Percentiles rank a stretch among this genome's conserved stretches.
Conservation (phyloP, 2,329 filamentous ascomycete species). For the Ophiostoma perfectum region DNA sequence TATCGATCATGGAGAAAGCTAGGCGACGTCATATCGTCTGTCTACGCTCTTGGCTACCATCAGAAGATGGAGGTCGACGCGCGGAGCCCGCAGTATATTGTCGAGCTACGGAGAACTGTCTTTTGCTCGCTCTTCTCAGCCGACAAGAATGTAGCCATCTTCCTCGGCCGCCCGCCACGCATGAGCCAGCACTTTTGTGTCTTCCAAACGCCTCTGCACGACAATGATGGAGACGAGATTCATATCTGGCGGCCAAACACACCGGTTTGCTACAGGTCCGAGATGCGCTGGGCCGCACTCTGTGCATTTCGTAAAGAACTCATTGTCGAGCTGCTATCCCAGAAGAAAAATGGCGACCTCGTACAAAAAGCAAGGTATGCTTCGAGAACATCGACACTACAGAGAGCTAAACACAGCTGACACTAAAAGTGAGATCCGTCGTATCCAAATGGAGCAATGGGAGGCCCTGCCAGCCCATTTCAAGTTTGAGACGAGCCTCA, state of each 20-base stretch:
- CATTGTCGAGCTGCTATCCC: constrained; percentile 1
- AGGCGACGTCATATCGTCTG: constrained; percentile 13
- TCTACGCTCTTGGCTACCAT: constrained; percentile 11
- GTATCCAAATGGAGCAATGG: constrained; percentile 11
- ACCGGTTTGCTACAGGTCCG: constrained; percentile 4
- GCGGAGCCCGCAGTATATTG: not conserved
- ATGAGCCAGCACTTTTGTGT: constrained; percentile 15
- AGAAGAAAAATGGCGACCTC: not conserved
- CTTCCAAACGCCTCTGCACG: constrained; percentile 8
- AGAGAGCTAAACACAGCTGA: not conserved
- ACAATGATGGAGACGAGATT: not conserved
- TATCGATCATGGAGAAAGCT: constrained; percentile 15
- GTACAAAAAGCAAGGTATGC: not conserved
- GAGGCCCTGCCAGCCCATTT: not conserved
- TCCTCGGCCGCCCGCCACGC: constrained; percentile 8
- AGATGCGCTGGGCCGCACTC: constrained; percentile 12
- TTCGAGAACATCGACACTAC: no score
- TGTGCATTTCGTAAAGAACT: constrained; percentile 8
- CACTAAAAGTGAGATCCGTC: not conserved
- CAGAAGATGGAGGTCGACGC: constrained; percentile 12
- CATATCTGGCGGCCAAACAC: constrained; percentile 11
- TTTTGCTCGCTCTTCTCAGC: constrained; percentile 10
- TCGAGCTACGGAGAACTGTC: constrained; percentile 5
- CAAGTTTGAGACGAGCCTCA: constrained; percentile 14
- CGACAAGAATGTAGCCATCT: constrained; percentile 13